These are phyloP conservation scores for Apophysomyces elegans DNA, from an alignment of 371 early-diverging fungal species.

Conservation along the genomic window DNA sequence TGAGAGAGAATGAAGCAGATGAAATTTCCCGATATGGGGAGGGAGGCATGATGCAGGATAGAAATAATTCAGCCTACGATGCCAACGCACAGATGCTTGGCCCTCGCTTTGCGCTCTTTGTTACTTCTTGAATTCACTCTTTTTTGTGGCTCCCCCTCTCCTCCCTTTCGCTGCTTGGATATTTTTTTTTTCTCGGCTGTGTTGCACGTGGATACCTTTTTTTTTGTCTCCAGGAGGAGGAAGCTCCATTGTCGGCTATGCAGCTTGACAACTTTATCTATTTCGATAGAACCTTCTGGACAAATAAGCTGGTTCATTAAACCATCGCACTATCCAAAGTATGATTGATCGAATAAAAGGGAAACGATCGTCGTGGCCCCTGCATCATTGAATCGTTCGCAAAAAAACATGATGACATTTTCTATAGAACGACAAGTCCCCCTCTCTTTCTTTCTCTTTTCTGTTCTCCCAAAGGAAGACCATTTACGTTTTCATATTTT, in stretches of 20 bases:
- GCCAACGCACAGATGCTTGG: constrained; percentile 10
- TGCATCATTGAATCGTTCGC: neutral
- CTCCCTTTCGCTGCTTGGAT: neutral
- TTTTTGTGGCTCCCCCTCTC: neutral
- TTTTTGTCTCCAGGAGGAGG: neutral
- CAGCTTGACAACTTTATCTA: constrained; percentile 8
- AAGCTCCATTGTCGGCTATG: neutral
- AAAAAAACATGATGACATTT: constrained; percentile 4
- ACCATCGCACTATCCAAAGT: constrained; percentile 4
- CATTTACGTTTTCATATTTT: neutral
- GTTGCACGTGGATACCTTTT: neutral
- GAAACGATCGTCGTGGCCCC: constrained; percentile 10
- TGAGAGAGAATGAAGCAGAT: neutral
- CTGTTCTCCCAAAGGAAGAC: neutral
- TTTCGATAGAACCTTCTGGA: constrained; percentile 12
- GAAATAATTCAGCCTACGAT: constrained; percentile 3
- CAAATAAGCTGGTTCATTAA: constrained; percentile 7
- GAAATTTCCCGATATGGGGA: neutral
- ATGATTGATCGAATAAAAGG: constrained; percentile 6
- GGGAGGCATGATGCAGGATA: constrained; percentile 3
- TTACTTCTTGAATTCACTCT: too few relatives aligned
- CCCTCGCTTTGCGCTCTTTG: neutral
- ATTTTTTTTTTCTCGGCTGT: constrained; percentile 8
- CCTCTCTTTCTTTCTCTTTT: constrained; percentile 15
- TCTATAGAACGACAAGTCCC: neutral